Evolutionary conservation across 768 basidiomycete species (phyloP).

Genomic region (Tricholoma terreum): DNA sequence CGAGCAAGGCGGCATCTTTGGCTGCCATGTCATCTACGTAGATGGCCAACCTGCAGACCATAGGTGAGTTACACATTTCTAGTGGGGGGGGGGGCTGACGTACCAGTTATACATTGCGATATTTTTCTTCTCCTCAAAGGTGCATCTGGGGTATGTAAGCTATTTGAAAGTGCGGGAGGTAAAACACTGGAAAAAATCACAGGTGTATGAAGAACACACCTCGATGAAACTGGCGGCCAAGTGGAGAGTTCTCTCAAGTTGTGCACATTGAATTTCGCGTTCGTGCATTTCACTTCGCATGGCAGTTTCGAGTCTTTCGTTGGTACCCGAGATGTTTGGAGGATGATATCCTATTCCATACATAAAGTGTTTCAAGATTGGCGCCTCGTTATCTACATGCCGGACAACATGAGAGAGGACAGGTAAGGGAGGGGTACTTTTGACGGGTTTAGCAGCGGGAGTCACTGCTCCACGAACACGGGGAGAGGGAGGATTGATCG

Average conservation of each 20-base stretch:
- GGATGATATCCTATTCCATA: not conserved
- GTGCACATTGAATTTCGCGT: not conserved
- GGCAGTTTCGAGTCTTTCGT: not conserved
- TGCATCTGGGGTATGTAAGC: conserved; percentile 16
- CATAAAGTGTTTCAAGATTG: not conserved
- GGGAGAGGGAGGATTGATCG: too few species aligned
- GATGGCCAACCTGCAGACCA: conserved; percentile 15
- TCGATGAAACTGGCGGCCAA: conserved; percentile 1
- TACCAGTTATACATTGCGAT: conserved; percentile 21
- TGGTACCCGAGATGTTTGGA: not conserved
- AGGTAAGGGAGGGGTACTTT: too few species aligned
- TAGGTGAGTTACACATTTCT: not conserved
- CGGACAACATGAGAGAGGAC: not conserved
- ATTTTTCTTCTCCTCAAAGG: conserved; percentile 16
- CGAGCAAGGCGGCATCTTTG: conserved; percentile 4
- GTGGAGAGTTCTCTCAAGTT: not conserved
- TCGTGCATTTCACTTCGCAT: conserved; percentile 1
- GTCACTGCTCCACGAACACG: too few species aligned
- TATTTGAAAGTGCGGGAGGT: not conserved
- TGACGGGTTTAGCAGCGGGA: too few species aligned
- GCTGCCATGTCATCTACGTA: conserved; percentile 18
- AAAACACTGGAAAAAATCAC: not conserved
- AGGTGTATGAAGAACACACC: not conserved
- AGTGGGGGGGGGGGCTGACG: not conserved
- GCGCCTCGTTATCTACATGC: not conserved